Percentiles rank a stretch among this genome's conserved stretches.
phyloP scores from a whole-genome alignment of 176 grass and related monocot species.

The Microstegium vimineum region DNA sequence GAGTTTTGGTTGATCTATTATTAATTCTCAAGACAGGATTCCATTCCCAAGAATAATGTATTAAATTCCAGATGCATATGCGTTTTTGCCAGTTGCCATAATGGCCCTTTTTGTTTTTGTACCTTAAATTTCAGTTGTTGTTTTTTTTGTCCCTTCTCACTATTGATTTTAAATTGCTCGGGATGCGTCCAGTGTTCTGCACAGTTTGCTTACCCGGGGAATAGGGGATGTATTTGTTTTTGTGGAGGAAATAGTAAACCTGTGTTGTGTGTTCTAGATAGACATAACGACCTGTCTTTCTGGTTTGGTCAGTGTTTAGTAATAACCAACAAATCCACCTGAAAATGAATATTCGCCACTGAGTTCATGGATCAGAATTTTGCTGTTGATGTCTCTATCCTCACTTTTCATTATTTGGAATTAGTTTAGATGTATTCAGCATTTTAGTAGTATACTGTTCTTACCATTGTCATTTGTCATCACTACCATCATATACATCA shows the following conservation, averaged over 20 bases:
- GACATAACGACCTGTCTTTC: not conserved
- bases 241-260: not conserved
- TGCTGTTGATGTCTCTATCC: not conserved
- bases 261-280: not conserved
- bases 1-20: not conserved
- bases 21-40: not conserved
- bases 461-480: not conserved
- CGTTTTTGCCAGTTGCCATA: not conserved
- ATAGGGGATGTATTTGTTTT: not conserved
- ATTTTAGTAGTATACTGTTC: not conserved
- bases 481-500: slow-evolving; percentile 2
- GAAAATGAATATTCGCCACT: not conserved
- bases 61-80: not conserved
- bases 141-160: not conserved
- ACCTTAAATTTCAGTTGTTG: not conserved
- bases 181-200: not conserved
- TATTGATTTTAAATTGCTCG: not conserved
- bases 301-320: not conserved
- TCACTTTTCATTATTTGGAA: not conserved
- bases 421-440: not conserved
- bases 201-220: not conserved
- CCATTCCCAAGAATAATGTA: not conserved
- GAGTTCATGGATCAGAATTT: not conserved
- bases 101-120: not conserved
- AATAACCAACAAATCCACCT: not conserved